Conservation (phyloP, 306 rosid species). For the Elaeagnus macrophylla region DNA sequence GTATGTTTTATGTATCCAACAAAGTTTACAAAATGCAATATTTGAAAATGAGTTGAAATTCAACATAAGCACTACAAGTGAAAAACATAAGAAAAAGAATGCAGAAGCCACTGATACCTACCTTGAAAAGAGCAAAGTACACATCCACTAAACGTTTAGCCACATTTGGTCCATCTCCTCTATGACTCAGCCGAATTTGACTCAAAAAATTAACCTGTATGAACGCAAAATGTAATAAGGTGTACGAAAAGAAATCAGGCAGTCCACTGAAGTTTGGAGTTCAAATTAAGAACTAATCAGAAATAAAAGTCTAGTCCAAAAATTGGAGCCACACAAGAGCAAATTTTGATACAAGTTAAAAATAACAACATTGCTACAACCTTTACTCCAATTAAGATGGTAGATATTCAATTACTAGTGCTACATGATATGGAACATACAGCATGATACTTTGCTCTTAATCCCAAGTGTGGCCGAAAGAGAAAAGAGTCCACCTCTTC, state of each 20-base stretch:
- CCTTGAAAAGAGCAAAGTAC: constrained; percentile 89
- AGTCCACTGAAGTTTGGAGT: background rate
- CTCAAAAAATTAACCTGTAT: constrained; percentile 85
- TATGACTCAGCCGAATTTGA: constrained; percentile 68
- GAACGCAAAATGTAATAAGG: constrained; percentile 7
- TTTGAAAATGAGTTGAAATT: background rate
- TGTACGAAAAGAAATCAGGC: constrained; percentile 14
- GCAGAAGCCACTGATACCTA: constrained; percentile 32
- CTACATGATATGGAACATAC: constrained; percentile 44
- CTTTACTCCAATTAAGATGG: constrained; percentile 7
- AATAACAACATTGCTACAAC: background rate
- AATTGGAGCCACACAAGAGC: too few relatives aligned
- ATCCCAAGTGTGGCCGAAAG: constrained; percentile 79
- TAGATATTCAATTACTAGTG: background rate
- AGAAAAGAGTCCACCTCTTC: constrained; percentile 92
- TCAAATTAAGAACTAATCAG: background rate
- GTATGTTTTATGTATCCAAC: too few relatives aligned
- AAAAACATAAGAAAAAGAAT: too few relatives aligned
- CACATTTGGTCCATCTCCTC: constrained; percentile 88
- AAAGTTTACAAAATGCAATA: background rate
- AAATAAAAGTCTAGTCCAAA: too few relatives aligned
- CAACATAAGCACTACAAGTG: background rate
- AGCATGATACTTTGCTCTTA: constrained; percentile 79
- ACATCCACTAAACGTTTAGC: constrained; percentile 88
- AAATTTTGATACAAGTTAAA: background rate